Evolutionary conservation across 768 basidiomycete genomes (phyloP), one percentile per base, ranked within the genome.

Genomic region (Terana coerulea): DNA sequence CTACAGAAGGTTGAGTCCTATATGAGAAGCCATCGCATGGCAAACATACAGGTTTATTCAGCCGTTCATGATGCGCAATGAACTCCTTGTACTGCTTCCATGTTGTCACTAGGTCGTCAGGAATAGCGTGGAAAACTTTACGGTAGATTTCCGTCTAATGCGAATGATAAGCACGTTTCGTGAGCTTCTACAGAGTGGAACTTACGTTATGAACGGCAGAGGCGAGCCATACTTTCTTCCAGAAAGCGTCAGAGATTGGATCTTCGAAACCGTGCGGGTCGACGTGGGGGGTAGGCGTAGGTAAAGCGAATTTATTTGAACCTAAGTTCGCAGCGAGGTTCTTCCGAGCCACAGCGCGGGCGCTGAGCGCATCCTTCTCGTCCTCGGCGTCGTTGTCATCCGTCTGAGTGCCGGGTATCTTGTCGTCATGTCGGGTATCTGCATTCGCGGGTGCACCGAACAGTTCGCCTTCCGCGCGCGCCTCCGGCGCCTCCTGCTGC

Each of bases 1-100:
- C 83, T 86, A 48, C 10, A 10, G 1, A 3, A 9, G 4, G 19
- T 22, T 47, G 43, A 19, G 25, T 43, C 30, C 12, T 14, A 14
- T 2, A 3, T 11, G 15, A 9, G 34, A 7, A 22, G 15, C 25
- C 9, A 49, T 25, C 19, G 11, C n/a, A 0, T 31, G 34, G 47
- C 17, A 11, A 25, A 67, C 80, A 55, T 62, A 88, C 90, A 28
- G 76, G 78, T 67, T 81, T 88, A 59, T 76, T 80, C 55, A 90
- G 61, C 2, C 88, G 80, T 55, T 92, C 91, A 40, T 92, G 86
- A 61, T 87, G 77, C 5, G 75, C 67, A 40, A 86, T 71, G 60
- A 90, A 98, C 55, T 95, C 90, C 64, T 86, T 95, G 69, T 86
- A 98, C 62, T 92, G 88, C 62, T 94, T 94, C 95, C 95, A 99